Percentiles rank a stretch among this genome's conserved stretches.
Conservation (phyloP, 495 filamentous ascomycete species). For the Bathelium albidoporum region DNA sequence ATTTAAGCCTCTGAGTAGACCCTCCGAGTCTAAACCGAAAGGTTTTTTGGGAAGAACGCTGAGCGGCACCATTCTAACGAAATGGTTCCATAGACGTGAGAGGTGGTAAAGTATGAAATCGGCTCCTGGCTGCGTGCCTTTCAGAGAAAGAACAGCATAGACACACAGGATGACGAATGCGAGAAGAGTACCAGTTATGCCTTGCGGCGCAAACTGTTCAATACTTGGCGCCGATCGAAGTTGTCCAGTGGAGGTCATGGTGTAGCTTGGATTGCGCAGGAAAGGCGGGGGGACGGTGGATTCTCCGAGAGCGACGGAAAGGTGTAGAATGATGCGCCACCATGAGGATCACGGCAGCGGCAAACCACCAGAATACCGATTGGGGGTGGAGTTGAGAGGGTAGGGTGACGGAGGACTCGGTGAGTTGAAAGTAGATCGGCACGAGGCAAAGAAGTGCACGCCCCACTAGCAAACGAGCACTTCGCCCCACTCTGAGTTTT, state of each 20-base stretch:
- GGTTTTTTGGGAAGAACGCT: constrained; percentile 37
- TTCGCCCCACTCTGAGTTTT: constrained; percentile 3
- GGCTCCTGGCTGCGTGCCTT: neutral
- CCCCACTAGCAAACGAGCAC: neutral
- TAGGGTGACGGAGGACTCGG: neutral
- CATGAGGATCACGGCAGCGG: neutral
- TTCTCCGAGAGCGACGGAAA: neutral
- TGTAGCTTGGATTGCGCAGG: neutral
- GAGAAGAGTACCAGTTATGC: neutral
- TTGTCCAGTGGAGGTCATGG: neutral
- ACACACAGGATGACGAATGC: neutral
- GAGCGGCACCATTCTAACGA: neutral
- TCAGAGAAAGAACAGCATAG: neutral
- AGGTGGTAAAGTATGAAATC: neutral
- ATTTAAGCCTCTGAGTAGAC: constrained; percentile 42
- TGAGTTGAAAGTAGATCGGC: too few relatives aligned
- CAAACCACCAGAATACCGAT: neutral
- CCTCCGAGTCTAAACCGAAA: constrained; percentile 50
- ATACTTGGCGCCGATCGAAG: neutral
- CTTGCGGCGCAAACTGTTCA: neutral
- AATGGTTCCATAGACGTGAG: neutral
- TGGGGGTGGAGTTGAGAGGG: neutral
- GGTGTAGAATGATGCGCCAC: neutral
- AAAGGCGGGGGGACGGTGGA: neutral
- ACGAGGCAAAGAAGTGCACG: too few relatives aligned